Evolutionary conservation across 495 filamentous ascomycete species (phyloP), one percentile per base, ranked within the genome.

Genomic region (Daldinia decipiens): DNA sequence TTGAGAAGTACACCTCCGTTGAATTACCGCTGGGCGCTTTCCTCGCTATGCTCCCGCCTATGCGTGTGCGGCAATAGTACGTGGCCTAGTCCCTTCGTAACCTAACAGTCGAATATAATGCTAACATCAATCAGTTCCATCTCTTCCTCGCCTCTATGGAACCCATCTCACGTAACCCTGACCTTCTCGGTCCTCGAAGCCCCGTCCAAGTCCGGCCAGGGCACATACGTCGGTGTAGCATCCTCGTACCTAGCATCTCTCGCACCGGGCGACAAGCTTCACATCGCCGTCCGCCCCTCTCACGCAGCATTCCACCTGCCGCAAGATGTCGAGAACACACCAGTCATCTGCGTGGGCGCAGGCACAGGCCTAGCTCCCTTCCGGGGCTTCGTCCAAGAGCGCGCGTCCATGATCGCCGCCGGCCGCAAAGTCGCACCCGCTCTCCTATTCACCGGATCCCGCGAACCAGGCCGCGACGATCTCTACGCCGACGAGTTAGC

Each of bases 11-110:
- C 75, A 81, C 87, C 0, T 71, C 80, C 7, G 79, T 89, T 62
- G 74, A 83, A 1, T 76, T 92, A 0, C 81, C 90, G 0, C 82
- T 94, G 38, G 83, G 83, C 26, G 75, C 82, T 19, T 93, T 89
- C 81, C 86, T 94, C 21, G 78, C 84, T 19, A 88, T 92, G 80
- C 86, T 93, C 0, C 89, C 89, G 0, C 90, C 90, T 0, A 90
- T 95, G 86, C 89, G 90, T 21, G 84, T 90, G 15, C 87, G 92
- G 12, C 90, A 92, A 75, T 95, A 94, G 78, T 79, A 75, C 53
- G 78, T 72, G 15, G 15, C 43, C 43, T 19, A 13, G 12, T 21
- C 31, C 62, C 34, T 32, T 45, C 55, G 19, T 7, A 31, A 32
- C 11, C 50, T 6, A 51, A 15, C 1, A 21, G 4, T 24, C 0